Conservation (phyloP, 371 early-diverging fungal genomes). For the Lichtheimia hyalospora region DNA sequence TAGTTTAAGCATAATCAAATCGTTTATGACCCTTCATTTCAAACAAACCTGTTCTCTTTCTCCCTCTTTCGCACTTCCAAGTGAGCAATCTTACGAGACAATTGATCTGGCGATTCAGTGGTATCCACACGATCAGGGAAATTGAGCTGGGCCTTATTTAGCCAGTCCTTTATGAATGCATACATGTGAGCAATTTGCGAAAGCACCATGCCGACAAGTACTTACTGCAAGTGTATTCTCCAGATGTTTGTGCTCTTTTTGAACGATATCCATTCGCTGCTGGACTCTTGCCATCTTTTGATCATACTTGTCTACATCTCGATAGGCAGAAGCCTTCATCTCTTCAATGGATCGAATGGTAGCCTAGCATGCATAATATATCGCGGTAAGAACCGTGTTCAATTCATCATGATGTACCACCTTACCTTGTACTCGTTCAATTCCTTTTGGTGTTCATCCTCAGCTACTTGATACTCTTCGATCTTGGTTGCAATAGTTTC, state of each 20-base stretch:
- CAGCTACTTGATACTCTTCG: slow-evolving; percentile 9
- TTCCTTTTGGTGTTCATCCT: slow-evolving; percentile 8
- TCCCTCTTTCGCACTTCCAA: slow-evolving; percentile 55
- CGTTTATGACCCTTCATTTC: neutral
- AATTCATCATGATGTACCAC: neutral
- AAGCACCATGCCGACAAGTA: neutral
- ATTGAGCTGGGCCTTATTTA: slow-evolving; percentile 50
- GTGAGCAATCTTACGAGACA: slow-evolving; percentile 63
- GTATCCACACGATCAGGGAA: slow-evolving; percentile 69
- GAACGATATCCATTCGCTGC: neutral
- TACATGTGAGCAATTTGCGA: too few species aligned
- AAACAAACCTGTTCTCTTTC: slow-evolving; percentile 41
- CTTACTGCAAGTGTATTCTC: slow-evolving; percentile 4
- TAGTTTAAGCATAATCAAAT: too few species aligned
- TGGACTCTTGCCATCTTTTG: neutral
- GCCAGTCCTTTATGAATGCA: slow-evolving; percentile 33
- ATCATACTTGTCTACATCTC: neutral
- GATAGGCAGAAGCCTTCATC: neutral
- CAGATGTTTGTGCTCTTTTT: neutral
- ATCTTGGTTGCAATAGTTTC: slow-evolving; percentile 10
- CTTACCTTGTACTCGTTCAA: slow-evolving; percentile 8
- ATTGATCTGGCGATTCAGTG: slow-evolving; percentile 36
- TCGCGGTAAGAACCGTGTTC: too few species aligned
- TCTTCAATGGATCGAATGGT: neutral
- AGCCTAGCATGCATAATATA: too few species aligned